phyloP scores from a whole-genome alignment of 768 basidiomycete species.

The Serendipita sp. region DNA sequence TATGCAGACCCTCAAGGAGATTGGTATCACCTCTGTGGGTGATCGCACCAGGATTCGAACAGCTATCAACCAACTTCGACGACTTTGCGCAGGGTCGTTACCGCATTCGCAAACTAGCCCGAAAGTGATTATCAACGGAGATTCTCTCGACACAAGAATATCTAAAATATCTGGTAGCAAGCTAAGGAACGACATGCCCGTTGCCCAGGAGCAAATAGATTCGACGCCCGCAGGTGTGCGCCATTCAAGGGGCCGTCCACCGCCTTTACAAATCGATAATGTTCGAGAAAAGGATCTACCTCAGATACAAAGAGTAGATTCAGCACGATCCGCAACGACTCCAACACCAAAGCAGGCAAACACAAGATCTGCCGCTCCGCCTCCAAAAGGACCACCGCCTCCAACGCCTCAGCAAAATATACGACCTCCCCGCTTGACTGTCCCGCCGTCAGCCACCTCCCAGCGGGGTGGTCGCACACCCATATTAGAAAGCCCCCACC shows the following conservation, averaged over 20 bases:
- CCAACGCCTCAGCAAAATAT: constrained; percentile 21
- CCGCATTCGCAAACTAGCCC: neutral
- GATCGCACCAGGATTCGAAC: constrained; percentile 78
- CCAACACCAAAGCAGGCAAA: constrained; percentile 12
- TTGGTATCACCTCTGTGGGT: constrained; percentile 78
- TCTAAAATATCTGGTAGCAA: neutral
- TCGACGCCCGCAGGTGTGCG: neutral
- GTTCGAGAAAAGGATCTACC: constrained; percentile 48
- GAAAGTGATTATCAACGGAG: neutral
- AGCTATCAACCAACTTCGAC: constrained; percentile 65
- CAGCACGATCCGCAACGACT: constrained; percentile 12
- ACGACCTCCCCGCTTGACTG: constrained; percentile 16
- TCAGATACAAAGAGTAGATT: constrained; percentile 41
- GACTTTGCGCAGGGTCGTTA: constrained; percentile 25
- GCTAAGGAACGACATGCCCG: constrained; percentile 9
- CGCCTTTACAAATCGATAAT: constrained; percentile 59
- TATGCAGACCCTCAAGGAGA: constrained; percentile 71
- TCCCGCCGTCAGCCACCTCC: constrained; percentile 17
- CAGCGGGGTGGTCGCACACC: constrained; percentile 33
- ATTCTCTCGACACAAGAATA: neutral
- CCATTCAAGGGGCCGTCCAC: constrained; percentile 40
- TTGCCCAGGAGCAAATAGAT: neutral
- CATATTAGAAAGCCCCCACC: constrained; percentile 33
- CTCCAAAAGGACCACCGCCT: constrained; percentile 51
- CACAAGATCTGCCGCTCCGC: constrained; percentile 48